Base-by-base conservation (phyloP, 345 rosid species). In the Eucalyptus polybractea region DNA sequence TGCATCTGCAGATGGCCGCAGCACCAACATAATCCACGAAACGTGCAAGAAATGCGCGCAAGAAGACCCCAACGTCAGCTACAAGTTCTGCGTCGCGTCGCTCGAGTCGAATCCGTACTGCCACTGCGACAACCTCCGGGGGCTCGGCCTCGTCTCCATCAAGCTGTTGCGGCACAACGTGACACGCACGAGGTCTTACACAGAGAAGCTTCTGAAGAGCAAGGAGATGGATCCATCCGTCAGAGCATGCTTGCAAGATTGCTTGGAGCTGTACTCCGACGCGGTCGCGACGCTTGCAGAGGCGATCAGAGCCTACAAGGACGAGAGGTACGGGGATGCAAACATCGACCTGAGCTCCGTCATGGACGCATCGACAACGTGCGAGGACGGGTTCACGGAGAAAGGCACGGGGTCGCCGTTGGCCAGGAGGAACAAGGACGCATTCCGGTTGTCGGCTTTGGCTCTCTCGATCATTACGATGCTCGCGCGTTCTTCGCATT, bases 321-420 rank as follows among this genome's bases (percentile, higher is more conserved):
- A 90, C 29, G 86, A 86, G 7, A 85, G 81, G 40, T 89, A 89
- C 56, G 44, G 8, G 25, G 96, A 96, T 40, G 95, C 94, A 9
- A 94, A 94, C 69, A 87, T 93, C 53, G 88, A 80, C 67, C 54
- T 94, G 11, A 93, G 96, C 89, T 87, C 96, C 3, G 95, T 94
- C 33, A 72, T 92, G 45, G 96, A 94, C 58, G 94, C 95, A 51
- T 24, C 95, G 29, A 72, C 93, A 0, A 94, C 97, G 7, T 96
- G 97, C 86, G 96, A 95, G 90, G 96, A 93, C 58, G 98, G 96
- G 47, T 96, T 96, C 91, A 50, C 47, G 25, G 96, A 96, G 31
- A 91, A 88, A 88, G 93, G 90, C 3, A 44, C 44, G 1, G 90
- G 88, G 54, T 96, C 97, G 17, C 96, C 94, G 12, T 83, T 96